phyloP scores from a whole-genome alignment of 139 green algal genomes.

The Chlamydomonas schloesseri region DNA sequence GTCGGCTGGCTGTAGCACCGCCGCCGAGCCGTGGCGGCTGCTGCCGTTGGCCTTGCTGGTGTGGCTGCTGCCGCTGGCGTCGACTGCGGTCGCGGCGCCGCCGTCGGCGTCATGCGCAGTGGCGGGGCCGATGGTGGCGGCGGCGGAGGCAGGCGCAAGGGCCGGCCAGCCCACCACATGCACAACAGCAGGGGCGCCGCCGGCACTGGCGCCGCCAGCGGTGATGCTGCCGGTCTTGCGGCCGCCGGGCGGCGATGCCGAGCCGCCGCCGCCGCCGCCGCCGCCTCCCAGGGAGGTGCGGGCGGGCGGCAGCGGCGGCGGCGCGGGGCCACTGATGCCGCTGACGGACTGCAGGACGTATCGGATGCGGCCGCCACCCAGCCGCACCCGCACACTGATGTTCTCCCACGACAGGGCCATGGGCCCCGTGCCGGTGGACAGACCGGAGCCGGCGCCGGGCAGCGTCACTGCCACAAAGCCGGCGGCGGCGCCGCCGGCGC shows the following conservation, averaged over 20 bases:
- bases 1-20: background rate
- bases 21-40: background rate
- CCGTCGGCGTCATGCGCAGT: background rate
- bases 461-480: background rate
- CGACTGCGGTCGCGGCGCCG: background rate
- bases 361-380: constrained; percentile 43
- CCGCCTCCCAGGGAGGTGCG: background rate
- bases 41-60: too few relatives aligned
- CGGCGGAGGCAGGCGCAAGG: background rate
- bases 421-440: background rate
- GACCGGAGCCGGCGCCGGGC: background rate
- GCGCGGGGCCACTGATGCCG: constrained; percentile 33
- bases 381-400: constrained; percentile 54
- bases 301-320: background rate
- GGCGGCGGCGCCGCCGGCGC: background rate
- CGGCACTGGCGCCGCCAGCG: background rate
- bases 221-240: too few relatives aligned
- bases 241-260: background rate
- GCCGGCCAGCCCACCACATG: constrained; percentile 19
- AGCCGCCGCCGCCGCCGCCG: background rate
- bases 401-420: constrained; percentile 74
- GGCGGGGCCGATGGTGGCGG: too few relatives aligned
- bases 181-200: background rate
- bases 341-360: constrained; percentile 60
- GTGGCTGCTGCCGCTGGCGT: background rate